Evolutionary conservation across 345 rosid species (phyloP).

Genomic region (Syzygium grande): DNA sequence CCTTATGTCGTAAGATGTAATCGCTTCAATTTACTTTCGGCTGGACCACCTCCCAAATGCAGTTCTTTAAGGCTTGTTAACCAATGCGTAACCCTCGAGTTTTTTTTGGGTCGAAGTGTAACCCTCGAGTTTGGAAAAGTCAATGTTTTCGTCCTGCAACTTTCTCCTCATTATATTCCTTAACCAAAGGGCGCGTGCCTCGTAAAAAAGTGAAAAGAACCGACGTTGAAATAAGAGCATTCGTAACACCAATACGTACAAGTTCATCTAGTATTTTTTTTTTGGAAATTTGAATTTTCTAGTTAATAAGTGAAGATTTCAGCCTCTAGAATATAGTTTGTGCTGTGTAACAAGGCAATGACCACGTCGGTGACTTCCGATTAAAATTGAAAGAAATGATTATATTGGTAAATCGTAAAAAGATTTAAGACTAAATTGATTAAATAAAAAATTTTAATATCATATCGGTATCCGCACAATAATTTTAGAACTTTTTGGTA

Average conservation of each 20-base stretch:
- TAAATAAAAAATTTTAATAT: not conserved
- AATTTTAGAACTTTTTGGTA: not conserved
- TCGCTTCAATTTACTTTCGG: not conserved
- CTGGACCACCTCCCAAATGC: not conserved
- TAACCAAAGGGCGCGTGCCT: not conserved
- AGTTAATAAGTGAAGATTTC: not conserved
- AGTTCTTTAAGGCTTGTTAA: not conserved
- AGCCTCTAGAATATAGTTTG: not conserved
- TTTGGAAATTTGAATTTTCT: not conserved
- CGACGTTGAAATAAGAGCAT: not conserved
- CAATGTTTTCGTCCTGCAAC: not conserved
- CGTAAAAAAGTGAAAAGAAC: not conserved
- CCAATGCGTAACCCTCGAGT: not conserved
- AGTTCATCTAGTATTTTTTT: not conserved
- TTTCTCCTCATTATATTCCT: not conserved
- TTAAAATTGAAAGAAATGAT: not conserved
- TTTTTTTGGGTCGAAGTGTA: too few relatives aligned
- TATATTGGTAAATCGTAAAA: not conserved
- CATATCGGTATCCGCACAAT: fast-evolving
- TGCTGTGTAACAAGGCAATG: not conserved
- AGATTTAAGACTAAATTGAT: fast-evolving
- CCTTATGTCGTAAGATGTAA: not conserved
- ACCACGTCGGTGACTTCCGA: fast-evolving
- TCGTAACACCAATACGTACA: not conserved
- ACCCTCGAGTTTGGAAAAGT: not conserved